Evolutionary conservation across 345 rosid genomes (phyloP), one percentile per base, ranked within the genome.

Genomic region (Garcia nutans): DNA sequence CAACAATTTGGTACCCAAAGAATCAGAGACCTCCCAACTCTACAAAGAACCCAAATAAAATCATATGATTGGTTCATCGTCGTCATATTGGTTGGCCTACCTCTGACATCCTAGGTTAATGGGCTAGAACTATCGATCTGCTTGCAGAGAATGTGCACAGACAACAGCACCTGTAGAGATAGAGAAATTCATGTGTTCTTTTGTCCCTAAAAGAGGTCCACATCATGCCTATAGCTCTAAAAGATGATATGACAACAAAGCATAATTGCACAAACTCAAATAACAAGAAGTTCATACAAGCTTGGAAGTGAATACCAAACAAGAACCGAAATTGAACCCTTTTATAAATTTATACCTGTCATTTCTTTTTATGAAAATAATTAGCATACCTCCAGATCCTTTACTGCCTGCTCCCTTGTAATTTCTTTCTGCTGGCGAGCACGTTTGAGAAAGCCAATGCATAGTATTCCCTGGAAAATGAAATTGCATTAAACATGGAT

Each of bases 401-500:
- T 87, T 76, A 87, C 72, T 20, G 97, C 96, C 85, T 93, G 94
- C 73, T 89, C 97, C 84, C 91, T 92, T 28, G 97, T 78, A 64
- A 88, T 76, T 74, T 88, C 91, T 75, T 90, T 87, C 82, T 84
- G 26, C 85, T 88, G 94, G 22, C 91, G 89, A 47, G 93, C 76
- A 62, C 96, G 97, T 85, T 90, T 93, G 68, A 96, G 82, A 69
- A 84, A 92, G 79, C 97, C 98, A 10, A 96, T 88, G 90, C 99
- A 96, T 50, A 93, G 78, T 74, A 96, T 68, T 72, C 99, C 99
- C 98, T 96, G 82, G 68, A 50, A 45, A 65, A 42, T 31, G 31
- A 49, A 73, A 52, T n/a, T 52, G 33, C n/a, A 72, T 3, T 12
- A 8, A 12, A 68, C 6, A 68, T 59, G 31, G 47, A 44, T 13